Percentiles rank a stretch among this genome's conserved stretches.
phyloP scores from a whole-genome alignment of 129 eudicot species.

The Lactuca saligna region DNA sequence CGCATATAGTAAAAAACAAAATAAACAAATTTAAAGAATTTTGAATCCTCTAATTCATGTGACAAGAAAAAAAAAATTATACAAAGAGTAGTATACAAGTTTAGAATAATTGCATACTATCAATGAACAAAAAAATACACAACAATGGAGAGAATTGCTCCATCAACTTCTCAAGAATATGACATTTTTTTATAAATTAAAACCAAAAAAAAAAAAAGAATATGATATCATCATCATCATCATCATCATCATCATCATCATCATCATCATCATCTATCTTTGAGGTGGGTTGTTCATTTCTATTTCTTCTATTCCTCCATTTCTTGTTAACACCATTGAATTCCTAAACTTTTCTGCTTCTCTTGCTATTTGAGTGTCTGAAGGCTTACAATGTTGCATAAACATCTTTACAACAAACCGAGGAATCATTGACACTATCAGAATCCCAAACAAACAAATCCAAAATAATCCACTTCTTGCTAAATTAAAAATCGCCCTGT shows the following conservation, averaged over 20 bases:
- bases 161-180: background rate
- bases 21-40: too few species aligned
- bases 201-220: conserved; percentile 13
- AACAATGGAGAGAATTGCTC: conserved; percentile 1
- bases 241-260: too few species aligned
- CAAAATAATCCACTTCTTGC: conserved; percentile 59
- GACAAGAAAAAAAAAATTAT: too few species aligned
- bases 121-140: background rate
- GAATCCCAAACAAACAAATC: conserved; percentile 63
- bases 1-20: too few species aligned
- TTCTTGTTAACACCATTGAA: conserved; percentile 32
- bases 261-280: conserved; percentile 23
- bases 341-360: conserved; percentile 85
- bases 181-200: background rate
- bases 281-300: conserved; percentile 67
- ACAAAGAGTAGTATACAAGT: background rate
- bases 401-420: conserved; percentile 63
- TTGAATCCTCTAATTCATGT: background rate
- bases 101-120: background rate
- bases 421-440: conserved; percentile 61
- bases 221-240: conserved; percentile 16
- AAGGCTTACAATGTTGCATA: conserved; percentile 57
- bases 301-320: conserved; percentile 65
- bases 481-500: conserved; percentile 83
- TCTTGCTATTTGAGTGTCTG: conserved; percentile 78